Evolutionary conservation across 306 rosid genomes (phyloP), one percentile per base, ranked within the genome.

Genomic region (Sindora glabra): DNA sequence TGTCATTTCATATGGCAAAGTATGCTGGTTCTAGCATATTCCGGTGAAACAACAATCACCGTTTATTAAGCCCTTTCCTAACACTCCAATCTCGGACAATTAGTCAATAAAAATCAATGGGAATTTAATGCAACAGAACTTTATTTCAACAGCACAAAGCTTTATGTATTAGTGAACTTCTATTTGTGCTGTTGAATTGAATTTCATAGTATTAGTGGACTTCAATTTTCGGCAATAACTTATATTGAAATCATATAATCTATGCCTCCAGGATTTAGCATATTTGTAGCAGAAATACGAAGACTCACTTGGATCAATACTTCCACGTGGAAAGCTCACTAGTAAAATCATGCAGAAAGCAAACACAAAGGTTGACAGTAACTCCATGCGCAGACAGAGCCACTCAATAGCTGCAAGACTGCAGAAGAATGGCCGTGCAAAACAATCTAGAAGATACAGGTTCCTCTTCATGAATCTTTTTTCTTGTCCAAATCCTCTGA

Each of bases 401-500:
- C 96, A 89, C 69, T 89, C 96, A 71, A 89, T 89, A 61, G 96
- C 96, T 24, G 96, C 88, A 53, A 89, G 69, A 74, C 96, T 89
- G 82, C 86, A 85, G 73, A 89, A 85, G 88, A 89, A 89, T 61
- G 96, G 94, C 29, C 96, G 88, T 49, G 90, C 87, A 73, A 85
- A 85, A 70, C 83, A 80, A 79, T 89, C 96, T 66, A 89, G 83
- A 70, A 85, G 94, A 78, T 85, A 78, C 25, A 89, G 88, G 56
- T 89, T 89, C 65, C 94, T 89, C 78, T 85, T 89, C 83, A 81
- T 67, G 80, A 89, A 89, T 70, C 96, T 77, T 68, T 89, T 85
- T 70, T 85, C 96, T 70, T 89, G 96, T 69, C 96, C 90, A 67
- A 89, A 89, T 37, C 96, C 90, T 81, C 96, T 79, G 56, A 89